Evolutionary conservation across 306 rosid genomes (phyloP), one percentile per base, ranked within the genome.

Genomic region (Lathyrus sativus): DNA sequence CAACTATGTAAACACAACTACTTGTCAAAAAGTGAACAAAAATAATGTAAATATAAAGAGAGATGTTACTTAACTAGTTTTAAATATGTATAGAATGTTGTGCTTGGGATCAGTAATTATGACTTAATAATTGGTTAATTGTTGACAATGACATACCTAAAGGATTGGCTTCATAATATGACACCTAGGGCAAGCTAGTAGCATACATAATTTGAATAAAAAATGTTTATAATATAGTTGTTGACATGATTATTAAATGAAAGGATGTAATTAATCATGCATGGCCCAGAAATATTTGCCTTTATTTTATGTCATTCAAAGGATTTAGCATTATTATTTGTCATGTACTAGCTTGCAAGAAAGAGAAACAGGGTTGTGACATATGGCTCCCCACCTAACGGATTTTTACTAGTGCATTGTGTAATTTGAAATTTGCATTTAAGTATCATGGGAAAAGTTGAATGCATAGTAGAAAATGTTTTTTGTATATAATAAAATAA

Each of bases 111-210:
- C 15, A 49, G 37, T 73, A 49, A 35, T 74, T 33, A 73, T 70
- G 41, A 33, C n/a, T 49, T 46, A 43, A 42, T 56, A 28, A 58
- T 64, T 49, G 42, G 62, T 57, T 58, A 59, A 44, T 74, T 39
- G 53, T 31, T 74, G 42, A 35, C 53, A 62, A 35, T 74, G 41
- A 35, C 53, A 62, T 43, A 42, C 58, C 53, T 53, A 53, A 65
- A 67, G 11, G 53, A 51, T 80, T 76, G 76, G 31, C 24, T 29
- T 62, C n/a, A 46, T 61, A 69, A 44, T 22, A 43, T 54, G 26
- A 39, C 72, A 67, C 51, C 37, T 24, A 33, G 11, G 12, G 43
- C 74, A 74, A 65, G 62, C 50, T 24, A 37, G 37, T 37, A 58
- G 46, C 38, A 2, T 62, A 43, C 19, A 17, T 14, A 29, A 53